Percentiles rank a stretch among this genome's conserved stretches.
Evolutionary conservation across 805 yeast species (phyloP).

Genomic region (Suhomyces xylopsoci): DNA sequence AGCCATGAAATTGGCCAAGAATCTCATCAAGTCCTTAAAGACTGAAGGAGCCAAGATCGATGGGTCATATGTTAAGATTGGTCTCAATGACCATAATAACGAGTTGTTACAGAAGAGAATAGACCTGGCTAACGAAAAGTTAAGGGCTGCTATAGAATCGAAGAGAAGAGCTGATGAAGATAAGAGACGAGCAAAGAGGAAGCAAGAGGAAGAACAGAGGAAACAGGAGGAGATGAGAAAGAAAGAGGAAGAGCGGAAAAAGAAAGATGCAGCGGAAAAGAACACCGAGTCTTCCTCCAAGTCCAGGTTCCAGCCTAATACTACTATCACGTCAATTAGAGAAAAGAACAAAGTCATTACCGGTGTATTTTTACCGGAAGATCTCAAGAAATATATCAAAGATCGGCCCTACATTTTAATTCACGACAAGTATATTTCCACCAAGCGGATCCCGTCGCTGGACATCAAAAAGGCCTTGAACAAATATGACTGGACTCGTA

Average conservation of each 20-base stretch:
- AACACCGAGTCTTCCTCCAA: background rate
- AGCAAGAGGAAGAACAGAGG: slow-evolving; percentile 16
- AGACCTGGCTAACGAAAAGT: slow-evolving; percentile 29
- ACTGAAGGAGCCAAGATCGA: slow-evolving; percentile 42
- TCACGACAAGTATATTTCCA: slow-evolving; percentile 47
- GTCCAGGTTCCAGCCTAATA: slow-evolving; percentile 24
- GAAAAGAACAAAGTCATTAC: slow-evolving; percentile 28
- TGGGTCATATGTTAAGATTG: slow-evolving; percentile 52
- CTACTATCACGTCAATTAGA: slow-evolving; percentile 33
- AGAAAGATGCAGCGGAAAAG: slow-evolving; percentile 4
- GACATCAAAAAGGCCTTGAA: slow-evolving; percentile 60
- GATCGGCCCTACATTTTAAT: slow-evolving; percentile 59
- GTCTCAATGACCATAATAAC: slow-evolving; percentile 46
- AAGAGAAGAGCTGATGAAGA: slow-evolving; percentile 34
- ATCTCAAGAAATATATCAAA: slow-evolving; percentile 47
- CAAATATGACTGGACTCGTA: slow-evolving; percentile 63
- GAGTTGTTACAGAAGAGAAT: slow-evolving; percentile 35
- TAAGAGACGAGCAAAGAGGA: slow-evolving; percentile 16
- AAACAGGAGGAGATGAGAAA: slow-evolving; percentile 11
- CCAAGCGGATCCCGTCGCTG: slow-evolving; percentile 45
- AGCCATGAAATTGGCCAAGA: slow-evolving; percentile 36
- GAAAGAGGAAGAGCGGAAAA: slow-evolving; percentile 10
- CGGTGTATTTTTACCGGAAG: slow-evolving; percentile 46
- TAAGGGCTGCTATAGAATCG: slow-evolving; percentile 19
- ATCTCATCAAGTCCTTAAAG: slow-evolving; percentile 25